Base-by-base conservation (phyloP, 495 filamentous ascomycete species). In the Penicillium arizonense region DNA sequence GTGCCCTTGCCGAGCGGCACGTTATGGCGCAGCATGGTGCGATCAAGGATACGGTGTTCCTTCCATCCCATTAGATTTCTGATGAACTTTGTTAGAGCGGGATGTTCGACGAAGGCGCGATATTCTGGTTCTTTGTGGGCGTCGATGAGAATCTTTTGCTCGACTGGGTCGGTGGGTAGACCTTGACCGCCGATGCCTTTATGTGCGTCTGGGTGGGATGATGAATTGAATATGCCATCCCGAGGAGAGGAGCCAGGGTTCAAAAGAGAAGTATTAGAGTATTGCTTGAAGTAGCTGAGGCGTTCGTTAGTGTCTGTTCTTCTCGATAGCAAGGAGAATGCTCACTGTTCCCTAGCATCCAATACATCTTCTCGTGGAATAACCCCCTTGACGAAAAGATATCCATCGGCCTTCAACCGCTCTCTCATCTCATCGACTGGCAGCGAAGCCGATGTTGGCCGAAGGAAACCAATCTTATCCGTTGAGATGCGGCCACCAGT, bases 1-100 rank as follows among this genome's bases (percentile, higher is more conserved):
- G 78, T 82, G 16, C 78, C 74, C 38, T 72, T 62, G 9, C 72
- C 75, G 14, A 73, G 68, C 3, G 81, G 81, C 3, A 77, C 73
- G 49, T 81, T 82, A 53, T 82, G 77, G n/a, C 82, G 62, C 47
- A 83, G 55, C 53, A 82, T 64, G 2, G 75, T 68, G 10, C 74
- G 59, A 42, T 67, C 56, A 16, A 73, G 55, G 2, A 80, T 50
- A 5, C 73, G 73, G 41, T 74, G 69, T 3, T 74, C 59, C 0
- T 66, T 69, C 80, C 79, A 83, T 21, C 69, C 67, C 24, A 69
- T 78, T 12, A 82, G 60, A 34, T 63, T 55, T 5, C 73, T 61
- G n/a, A 82, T 69, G 46, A 82, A 82, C 4, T 63, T 61, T 6
- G 60, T 61, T 14, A 83, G 61, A 2, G 53, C 61, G 3, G 77